Conservation (phyloP, 495 filamentous ascomycete genomes). For the Daldinia caldariorum region DNA sequence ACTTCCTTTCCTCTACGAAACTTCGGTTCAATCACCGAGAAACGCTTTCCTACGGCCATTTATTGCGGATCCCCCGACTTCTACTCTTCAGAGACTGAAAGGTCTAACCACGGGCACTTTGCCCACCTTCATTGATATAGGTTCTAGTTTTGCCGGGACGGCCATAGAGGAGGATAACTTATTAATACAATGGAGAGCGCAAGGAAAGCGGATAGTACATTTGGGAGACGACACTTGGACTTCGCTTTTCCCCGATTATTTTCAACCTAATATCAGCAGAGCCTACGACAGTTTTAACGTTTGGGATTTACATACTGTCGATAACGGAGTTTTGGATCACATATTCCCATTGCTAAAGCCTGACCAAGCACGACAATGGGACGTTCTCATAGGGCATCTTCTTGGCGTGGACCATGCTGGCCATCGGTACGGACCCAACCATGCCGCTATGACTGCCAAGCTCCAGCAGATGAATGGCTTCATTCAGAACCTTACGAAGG, state of each 20-base stretch:
- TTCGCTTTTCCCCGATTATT: conserved; percentile 88
- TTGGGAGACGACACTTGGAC: conserved; percentile 98
- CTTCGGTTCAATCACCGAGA: conserved; percentile 72
- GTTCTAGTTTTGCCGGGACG: conserved; percentile 94
- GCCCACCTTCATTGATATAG: conserved; percentile 92
- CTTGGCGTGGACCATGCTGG: conserved; percentile 97
- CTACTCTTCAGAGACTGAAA: conserved; percentile 91
- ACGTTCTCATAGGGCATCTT: conserved; percentile 91
- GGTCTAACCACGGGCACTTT: conserved; percentile 94
- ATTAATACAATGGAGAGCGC: conserved; percentile 79
- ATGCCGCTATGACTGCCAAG: conserved; percentile 90
- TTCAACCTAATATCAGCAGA: conserved; percentile 81
- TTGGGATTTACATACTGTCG: conserved; percentile 96
- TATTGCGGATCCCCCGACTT: conserved; percentile 95
- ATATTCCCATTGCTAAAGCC: conserved; percentile 82
- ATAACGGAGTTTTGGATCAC: conserved; percentile 94
- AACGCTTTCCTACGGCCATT: conserved; percentile 93
- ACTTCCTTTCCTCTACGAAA: conserved; percentile 85
- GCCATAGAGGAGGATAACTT: conserved; percentile 98
- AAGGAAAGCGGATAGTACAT: conserved; percentile 88
- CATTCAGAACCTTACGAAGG: conserved; percentile 73
- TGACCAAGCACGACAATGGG: conserved; percentile 76
- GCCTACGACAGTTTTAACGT: conserved; percentile 98
- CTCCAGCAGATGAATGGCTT: conserved; percentile 89
- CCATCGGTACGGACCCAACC: conserved; percentile 93